These are phyloP conservation scores for Yarrowia keelungensis DNA, from an alignment of 805 yeast species.

Conservation along the genomic window DNA sequence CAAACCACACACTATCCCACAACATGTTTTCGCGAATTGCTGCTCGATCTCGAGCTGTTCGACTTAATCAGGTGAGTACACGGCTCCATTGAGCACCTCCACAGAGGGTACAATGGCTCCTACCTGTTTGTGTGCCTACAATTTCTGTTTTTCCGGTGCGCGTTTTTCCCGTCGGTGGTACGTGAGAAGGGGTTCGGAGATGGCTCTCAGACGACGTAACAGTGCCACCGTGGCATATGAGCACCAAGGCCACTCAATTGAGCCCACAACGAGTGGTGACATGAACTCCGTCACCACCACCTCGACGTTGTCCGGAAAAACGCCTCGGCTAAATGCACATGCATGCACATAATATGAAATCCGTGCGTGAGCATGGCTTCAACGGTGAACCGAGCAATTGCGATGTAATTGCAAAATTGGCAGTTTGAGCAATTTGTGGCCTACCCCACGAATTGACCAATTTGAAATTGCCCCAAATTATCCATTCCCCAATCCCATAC, in stretches of 20 bases:
- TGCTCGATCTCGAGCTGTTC: constrained; percentile 39
- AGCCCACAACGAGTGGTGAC: not conserved
- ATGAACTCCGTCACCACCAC: not conserved
- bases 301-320: constrained; percentile 29
- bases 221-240: too few species aligned
- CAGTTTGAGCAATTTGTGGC: too few species aligned
- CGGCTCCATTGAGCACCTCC: not conserved
- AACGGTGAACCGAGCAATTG: too few species aligned
- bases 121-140: not conserved
- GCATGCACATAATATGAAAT: constrained; percentile 37
- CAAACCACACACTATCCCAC: constrained; percentile 24
- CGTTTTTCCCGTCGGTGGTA: constrained; percentile 10
- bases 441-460: too few species aligned
- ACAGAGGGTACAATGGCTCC: constrained; percentile 3
- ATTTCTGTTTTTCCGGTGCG: constrained; percentile 35
- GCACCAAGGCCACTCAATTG: not conserved
- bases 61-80: constrained; percentile 38
- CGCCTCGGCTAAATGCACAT: constrained; percentile 39
- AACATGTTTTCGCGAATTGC: constrained; percentile 39
- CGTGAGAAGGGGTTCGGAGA: too few species aligned
- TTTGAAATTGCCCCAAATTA: too few species aligned
- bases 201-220: too few species aligned
- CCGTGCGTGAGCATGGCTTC: constrained; percentile 6
- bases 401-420: too few species aligned
- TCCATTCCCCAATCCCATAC: too few species aligned